These are phyloP conservation scores for Phytopythium litorale DNA, from an alignment of 352 stramenopile species.

Conservation along the genomic window DNA sequence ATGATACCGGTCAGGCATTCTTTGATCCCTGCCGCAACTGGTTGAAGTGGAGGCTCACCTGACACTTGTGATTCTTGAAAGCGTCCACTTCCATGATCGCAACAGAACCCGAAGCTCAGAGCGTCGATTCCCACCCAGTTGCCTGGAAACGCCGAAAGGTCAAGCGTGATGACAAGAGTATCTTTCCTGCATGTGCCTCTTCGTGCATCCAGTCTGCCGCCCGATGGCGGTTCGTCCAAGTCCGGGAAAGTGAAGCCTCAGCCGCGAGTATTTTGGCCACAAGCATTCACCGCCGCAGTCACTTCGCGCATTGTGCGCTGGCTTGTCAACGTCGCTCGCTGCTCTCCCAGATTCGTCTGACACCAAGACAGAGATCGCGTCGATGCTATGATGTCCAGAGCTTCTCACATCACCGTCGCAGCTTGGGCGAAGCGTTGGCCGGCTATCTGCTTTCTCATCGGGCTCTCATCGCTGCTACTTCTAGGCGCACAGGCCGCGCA, in stretches of 20 bases:
- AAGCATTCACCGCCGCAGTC: background rate
- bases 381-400: background rate
- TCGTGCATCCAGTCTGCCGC: background rate
- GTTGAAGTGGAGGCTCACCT: background rate
- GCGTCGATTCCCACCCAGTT: background rate
- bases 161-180: background rate
- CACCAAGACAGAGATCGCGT: background rate
- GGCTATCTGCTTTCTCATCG: conserved; percentile 3
- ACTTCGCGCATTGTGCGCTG: background rate
- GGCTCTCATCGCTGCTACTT: conserved; percentile 8
- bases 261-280: background rate
- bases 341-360: background rate
- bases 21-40: background rate
- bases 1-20: background rate
- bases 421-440: background rate
- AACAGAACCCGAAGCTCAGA: background rate
- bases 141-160: background rate
- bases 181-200: conserved; percentile 1
- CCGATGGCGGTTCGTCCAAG: background rate
- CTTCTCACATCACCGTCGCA: background rate
- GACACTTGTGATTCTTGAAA: background rate
- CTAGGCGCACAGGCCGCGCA: conserved; percentile 18
- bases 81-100: background rate
- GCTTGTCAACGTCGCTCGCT: background rate
- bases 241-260: background rate